Percentiles rank a stretch among this genome's conserved stretches.
phyloP scores from a whole-genome alignment of 1,284 basidiomycete genomes.

The Veloboletus limbatus region DNA sequence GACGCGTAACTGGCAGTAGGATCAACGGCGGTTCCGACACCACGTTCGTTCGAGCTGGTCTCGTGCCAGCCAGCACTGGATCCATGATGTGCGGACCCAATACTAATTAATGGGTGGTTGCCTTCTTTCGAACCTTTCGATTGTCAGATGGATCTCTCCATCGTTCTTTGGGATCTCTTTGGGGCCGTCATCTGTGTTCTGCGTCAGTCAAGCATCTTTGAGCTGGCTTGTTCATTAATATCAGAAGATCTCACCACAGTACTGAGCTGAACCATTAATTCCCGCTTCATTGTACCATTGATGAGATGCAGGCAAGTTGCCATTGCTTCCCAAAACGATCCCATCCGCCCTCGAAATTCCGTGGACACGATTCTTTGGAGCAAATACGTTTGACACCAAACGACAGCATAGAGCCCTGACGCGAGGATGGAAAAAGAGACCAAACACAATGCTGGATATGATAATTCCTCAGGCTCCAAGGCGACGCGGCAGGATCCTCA shows the following conservation, averaged over 20 bases:
- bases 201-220: not conserved
- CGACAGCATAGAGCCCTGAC: conserved; percentile 6
- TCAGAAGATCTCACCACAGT: too few relatives aligned
- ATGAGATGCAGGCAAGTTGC: not conserved
- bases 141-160: conserved; percentile 11
- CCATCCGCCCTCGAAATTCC: conserved; percentile 4
- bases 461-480: too few relatives aligned
- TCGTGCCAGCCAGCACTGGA: not conserved
- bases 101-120: conserved; percentile 13
- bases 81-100: not conserved
- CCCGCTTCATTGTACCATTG: not conserved
- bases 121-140: conserved; percentile 18
- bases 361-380: not conserved
- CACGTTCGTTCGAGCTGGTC: not conserved
- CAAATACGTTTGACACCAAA: conserved; percentile 15
- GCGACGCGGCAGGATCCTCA: too few relatives aligned
- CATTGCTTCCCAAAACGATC: not conserved
- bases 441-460: not conserved
- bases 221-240: too few relatives aligned
- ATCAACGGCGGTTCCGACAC: not conserved
- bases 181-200: conserved; percentile 18
- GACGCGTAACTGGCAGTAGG: not conserved
- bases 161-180: conserved; percentile 7
- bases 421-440: not conserved
- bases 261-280: conserved; percentile 16